These are phyloP conservation scores for Neurospora pannonica DNA, from an alignment of 495 filamentous ascomycete genomes.

Conservation along the genomic window DNA sequence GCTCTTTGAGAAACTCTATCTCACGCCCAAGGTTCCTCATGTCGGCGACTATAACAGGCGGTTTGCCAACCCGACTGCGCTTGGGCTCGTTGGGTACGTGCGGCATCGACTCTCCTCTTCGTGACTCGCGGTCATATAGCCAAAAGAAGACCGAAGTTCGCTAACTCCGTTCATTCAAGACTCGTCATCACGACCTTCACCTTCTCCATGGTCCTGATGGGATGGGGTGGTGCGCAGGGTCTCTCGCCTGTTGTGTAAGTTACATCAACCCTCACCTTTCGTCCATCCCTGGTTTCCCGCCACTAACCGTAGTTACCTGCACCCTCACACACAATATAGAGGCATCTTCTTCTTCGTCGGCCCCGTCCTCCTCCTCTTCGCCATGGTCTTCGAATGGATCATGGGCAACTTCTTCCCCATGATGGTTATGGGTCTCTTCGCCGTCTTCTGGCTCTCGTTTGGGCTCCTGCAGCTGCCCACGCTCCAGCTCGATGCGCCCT, in stretches of 20 bases:
- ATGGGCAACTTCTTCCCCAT: slow-evolving; percentile 46
- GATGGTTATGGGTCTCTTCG: slow-evolving; percentile 49
- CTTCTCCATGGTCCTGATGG: slow-evolving; percentile 41
- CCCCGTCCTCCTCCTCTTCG: slow-evolving; percentile 36
- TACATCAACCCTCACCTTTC: too few species aligned
- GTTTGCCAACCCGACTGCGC: slow-evolving; percentile 45
- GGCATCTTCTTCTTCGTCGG: slow-evolving; percentile 50
- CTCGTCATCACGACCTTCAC: slow-evolving; percentile 43
- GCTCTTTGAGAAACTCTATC: slow-evolving; percentile 50
- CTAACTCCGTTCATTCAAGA: slow-evolving; percentile 9
- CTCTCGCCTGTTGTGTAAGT: slow-evolving; percentile 41
- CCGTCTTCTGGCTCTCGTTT: slow-evolving; percentile 48
- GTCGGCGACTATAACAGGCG: slow-evolving; percentile 37
- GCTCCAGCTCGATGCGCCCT: slow-evolving; percentile 37
- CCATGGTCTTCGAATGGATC: slow-evolving; percentile 43
- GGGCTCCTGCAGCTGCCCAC: slow-evolving; percentile 44
- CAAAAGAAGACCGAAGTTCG: neutral
- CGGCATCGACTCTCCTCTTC: neutral
- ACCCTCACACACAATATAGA: too few species aligned
- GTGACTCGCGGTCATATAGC: neutral
- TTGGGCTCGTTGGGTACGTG: slow-evolving; percentile 42
- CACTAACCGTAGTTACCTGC: too few species aligned
- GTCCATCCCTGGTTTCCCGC: too few species aligned
- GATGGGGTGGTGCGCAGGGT: slow-evolving; percentile 42
- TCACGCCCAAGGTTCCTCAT: slow-evolving; percentile 42